Evolutionary conservation across 2,329 filamentous ascomycete species (phyloP).

Genomic region (Fusarium albosuccineum): DNA sequence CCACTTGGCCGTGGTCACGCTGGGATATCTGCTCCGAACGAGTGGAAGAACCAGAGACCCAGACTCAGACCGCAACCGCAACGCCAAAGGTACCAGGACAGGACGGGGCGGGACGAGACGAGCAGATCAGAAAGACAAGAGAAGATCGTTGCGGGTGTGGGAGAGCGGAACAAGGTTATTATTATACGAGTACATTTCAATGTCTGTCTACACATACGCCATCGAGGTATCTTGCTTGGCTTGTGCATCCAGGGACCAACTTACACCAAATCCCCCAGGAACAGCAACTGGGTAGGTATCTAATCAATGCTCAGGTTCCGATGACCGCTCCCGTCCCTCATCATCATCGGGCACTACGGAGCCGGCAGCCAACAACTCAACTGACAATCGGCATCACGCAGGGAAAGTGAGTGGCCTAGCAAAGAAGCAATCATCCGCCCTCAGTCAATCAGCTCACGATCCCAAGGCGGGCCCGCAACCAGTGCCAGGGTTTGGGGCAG

Average conservation of each 20-base stretch:
- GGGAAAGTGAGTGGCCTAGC: slow-evolving; percentile 18
- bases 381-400: slow-evolving; percentile 21
- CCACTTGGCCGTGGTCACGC: slow-evolving; percentile 22
- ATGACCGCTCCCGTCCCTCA: no score
- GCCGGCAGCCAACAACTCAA: slow-evolving; percentile 19
- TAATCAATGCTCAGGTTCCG: no score
- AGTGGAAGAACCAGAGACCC: slow-evolving; percentile 18
- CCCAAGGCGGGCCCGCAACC: slow-evolving; percentile 26
- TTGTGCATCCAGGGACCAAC: neutral
- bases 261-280: neutral
- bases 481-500: slow-evolving; percentile 23
- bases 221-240: neutral
- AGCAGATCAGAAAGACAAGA: slow-evolving; percentile 31
- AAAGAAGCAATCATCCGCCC: slow-evolving; percentile 35
- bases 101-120: slow-evolving; percentile 1
- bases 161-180: slow-evolving; percentile 23
- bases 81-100: slow-evolving; percentile 12
- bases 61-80: slow-evolving; percentile 20
- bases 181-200: slow-evolving; percentile 6
- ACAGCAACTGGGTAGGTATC: no score
- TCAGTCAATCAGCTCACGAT: slow-evolving; percentile 40
- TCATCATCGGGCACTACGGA: slow-evolving; percentile 12
- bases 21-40: slow-evolving; percentile 39
- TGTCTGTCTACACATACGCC: neutral
- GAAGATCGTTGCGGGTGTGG: slow-evolving; percentile 10